A percentile compares a stretch with the other conserved stretches of the same genome.
Evolutionary conservation across 305 asterid species (phyloP).

Genomic region (Euphrasia arctica): DNA sequence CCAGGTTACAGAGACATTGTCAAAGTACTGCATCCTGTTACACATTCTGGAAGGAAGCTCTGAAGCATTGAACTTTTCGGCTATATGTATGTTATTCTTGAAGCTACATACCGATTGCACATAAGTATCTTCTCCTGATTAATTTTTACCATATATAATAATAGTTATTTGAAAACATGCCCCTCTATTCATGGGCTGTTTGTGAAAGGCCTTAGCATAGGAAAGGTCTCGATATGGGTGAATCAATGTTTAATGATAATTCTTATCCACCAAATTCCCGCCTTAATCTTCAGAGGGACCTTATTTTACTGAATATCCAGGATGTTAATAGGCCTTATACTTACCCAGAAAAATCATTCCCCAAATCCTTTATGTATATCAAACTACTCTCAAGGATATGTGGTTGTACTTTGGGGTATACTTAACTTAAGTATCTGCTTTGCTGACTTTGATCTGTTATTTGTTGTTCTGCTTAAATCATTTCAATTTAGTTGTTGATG

Average conservation of each 20-base stretch:
- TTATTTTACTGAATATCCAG: not conserved
- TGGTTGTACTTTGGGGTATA: not conserved
- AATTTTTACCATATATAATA: conserved; percentile 4
- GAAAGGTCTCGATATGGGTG: not conserved
- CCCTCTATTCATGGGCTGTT: conserved; percentile 15
- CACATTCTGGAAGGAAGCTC: conserved; percentile 74
- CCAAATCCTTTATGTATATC: not conserved
- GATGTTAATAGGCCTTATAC: not conserved
- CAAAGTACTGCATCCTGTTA: conserved; percentile 80
- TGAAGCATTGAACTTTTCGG: conserved; percentile 75
- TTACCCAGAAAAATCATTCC: conserved; percentile 3
- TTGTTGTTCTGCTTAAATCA: not conserved
- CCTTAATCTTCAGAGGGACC: not conserved
- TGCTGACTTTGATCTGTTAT: not conserved
- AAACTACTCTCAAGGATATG: not conserved
- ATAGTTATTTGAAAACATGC: conserved; percentile 1
- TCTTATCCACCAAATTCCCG: not conserved
- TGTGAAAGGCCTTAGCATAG: conserved; percentile 3
- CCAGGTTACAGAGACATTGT: conserved; percentile 71
- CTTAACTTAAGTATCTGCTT: not conserved
- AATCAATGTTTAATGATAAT: not conserved
- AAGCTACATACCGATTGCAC: conserved; percentile 13
- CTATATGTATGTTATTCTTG: conserved; percentile 73
- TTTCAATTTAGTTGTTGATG: not conserved
- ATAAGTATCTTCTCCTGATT: conserved; percentile 14